Evolutionary conservation across 805 yeast species (phyloP).

Genomic region (Zygoascus biomembranicola): DNA sequence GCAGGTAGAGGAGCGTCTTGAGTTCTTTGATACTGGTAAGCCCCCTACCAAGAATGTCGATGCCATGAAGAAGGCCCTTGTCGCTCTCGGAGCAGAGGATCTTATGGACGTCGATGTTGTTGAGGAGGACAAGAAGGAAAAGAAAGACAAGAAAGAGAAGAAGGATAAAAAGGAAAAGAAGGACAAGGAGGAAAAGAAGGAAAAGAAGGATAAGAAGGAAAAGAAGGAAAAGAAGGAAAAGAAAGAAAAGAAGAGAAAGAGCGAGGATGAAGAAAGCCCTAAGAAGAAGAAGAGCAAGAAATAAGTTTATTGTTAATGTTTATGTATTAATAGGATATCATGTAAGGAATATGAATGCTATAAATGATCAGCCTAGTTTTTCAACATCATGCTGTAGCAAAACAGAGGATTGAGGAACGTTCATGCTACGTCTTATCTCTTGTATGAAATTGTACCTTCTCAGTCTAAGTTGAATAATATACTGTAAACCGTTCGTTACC

Average conservation of each 20-base stretch:
- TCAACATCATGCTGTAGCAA: neutral
- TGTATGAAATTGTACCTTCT: conserved; percentile 43
- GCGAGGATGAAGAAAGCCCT: conserved; percentile 11
- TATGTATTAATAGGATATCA: neutral
- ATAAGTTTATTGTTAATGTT: conserved; percentile 10
- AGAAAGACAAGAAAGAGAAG: conserved; percentile 17
- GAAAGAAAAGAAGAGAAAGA: neutral
- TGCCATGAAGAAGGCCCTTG: conserved; percentile 88
- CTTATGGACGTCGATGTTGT: conserved; percentile 35
- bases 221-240: conserved; percentile 1
- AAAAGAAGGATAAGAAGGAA: neutral
- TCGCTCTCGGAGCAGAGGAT: conserved; percentile 40
- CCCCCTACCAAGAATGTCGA: conserved; percentile 94
- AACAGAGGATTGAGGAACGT: too few species aligned
- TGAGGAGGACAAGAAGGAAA: conserved; percentile 38
- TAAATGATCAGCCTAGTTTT: neutral
- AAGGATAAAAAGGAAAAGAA: conserved; percentile 3
- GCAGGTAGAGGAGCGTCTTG: conserved; percentile 96
- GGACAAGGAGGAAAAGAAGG: conserved; percentile 1
- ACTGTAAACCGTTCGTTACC: conserved; percentile 62
- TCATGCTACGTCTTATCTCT: too few species aligned
- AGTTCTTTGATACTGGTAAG: conserved; percentile 92
- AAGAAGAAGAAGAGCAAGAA: conserved; percentile 32
- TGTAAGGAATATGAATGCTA: neutral
- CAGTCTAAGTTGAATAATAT: conserved; percentile 63